phyloP scores from a whole-genome alignment of 1,139 yeast species.

The Candida sanyaensis region DNA sequence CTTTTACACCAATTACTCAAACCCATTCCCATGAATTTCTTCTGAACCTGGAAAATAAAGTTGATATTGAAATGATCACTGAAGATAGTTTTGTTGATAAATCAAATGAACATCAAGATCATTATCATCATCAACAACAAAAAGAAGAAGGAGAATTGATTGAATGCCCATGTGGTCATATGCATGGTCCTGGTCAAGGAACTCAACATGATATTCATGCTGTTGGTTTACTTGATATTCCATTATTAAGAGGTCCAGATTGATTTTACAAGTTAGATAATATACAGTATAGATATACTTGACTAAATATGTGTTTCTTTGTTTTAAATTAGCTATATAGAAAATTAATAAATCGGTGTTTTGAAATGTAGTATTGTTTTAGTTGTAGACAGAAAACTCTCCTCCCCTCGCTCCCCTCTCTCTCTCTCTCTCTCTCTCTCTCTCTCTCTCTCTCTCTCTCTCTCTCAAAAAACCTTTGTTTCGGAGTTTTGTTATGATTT shows the following conservation, averaged over 20 bases:
- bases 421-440: too few relatives aligned
- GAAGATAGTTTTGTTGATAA: constrained; percentile 10
- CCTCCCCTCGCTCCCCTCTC: too few relatives aligned
- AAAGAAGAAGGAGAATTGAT: constrained; percentile 7
- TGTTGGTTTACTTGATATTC: constrained; percentile 28
- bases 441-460: too few relatives aligned
- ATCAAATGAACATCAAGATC: neutral
- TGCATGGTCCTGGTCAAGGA: constrained; percentile 39
- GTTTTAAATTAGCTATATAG: neutral
- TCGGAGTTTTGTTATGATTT: too few relatives aligned
- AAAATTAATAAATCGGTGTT: too few relatives aligned
- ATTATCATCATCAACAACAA: neutral
- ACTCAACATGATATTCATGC: constrained; percentile 30
- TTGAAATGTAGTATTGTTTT: too few relatives aligned
- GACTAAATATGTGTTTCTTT: neutral
- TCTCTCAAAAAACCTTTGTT: too few relatives aligned
- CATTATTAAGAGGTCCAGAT: constrained; percentile 38
- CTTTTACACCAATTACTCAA: constrained; percentile 15
- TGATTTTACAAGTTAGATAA: constrained; percentile 10
- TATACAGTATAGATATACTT: neutral
- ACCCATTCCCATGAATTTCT: constrained; percentile 10
- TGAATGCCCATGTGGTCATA: constrained; percentile 36
- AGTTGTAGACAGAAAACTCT: too few relatives aligned
- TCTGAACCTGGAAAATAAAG: constrained; percentile 6
- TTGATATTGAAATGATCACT: constrained; percentile 11